phyloP scores from a whole-genome alignment of 495 filamentous ascomycete species.

The Tirmania nivea region DNA sequence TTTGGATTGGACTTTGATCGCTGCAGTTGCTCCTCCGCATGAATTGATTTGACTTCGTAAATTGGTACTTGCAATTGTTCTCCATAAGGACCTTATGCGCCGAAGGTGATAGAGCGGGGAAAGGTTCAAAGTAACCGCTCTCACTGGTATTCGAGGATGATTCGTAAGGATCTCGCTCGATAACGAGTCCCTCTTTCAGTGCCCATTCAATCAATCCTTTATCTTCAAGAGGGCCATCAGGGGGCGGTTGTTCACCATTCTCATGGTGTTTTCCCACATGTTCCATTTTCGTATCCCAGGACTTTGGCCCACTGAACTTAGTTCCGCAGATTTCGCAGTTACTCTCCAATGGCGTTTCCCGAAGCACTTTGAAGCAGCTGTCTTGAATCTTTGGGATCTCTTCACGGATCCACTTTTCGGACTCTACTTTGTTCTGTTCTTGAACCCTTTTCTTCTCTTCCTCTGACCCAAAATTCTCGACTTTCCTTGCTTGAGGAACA shows the following conservation, averaged over 20 bases:
- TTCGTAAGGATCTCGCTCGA: conserved; percentile 19
- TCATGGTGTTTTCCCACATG: conserved; percentile 74
- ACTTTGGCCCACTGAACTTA: conserved; percentile 37
- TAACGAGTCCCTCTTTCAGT: conserved; percentile 34
- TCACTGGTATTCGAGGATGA: too few relatives aligned
- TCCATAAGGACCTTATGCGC: too few relatives aligned
- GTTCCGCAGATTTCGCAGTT: conserved; percentile 45
- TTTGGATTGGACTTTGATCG: too few relatives aligned
- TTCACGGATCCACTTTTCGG: background rate
- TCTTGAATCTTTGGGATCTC: conserved; percentile 25
- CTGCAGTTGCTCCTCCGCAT: too few relatives aligned
- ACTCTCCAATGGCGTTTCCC: conserved; percentile 38
- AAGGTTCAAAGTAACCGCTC: too few relatives aligned
- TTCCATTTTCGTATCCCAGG: conserved; percentile 76
- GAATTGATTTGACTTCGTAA: too few relatives aligned
- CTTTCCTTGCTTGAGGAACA: conserved; percentile 28
- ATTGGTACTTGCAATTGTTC: too few relatives aligned
- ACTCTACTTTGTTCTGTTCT: background rate
- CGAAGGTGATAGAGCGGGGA: too few relatives aligned
- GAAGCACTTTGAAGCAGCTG: conserved; percentile 36
- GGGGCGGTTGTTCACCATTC: conserved; percentile 22
- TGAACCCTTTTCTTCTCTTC: too few relatives aligned
- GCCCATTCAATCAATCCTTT: conserved; percentile 33
- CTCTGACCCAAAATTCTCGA: background rate
- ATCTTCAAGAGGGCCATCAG: conserved; percentile 34